phyloP scores from a whole-genome alignment of 768 basidiomycete genomes.

The Calocera viscosa region DNA sequence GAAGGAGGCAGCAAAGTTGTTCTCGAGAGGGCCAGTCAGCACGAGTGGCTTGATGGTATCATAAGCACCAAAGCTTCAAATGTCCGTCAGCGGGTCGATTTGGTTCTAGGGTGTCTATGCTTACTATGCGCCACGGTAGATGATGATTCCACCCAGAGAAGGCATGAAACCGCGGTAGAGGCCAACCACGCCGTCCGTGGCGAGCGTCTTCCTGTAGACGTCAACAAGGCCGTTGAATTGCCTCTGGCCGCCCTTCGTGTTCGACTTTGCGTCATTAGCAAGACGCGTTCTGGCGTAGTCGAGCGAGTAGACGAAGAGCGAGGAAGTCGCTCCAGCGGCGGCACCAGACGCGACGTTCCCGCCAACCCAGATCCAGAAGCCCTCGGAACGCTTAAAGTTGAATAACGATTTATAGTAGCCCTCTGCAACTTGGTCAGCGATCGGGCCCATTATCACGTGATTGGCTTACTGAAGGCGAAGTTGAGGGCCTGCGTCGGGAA shows the following conservation, averaged over 20 bases:
- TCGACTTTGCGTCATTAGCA: conserved; percentile 32
- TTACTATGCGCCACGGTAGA: conserved; percentile 37
- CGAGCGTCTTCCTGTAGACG: conserved; percentile 35
- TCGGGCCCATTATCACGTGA: neutral
- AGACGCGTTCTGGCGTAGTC: conserved; percentile 37
- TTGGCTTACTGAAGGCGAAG: conserved; percentile 32
- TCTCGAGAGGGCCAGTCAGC: conserved; percentile 30
- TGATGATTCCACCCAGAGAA: conserved; percentile 32
- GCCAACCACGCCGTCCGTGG: conserved; percentile 32
- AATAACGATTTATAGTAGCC: conserved; percentile 33
- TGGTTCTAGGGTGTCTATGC: conserved; percentile 12
- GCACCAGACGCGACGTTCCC: conserved; percentile 36
- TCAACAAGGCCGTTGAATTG: conserved; percentile 35
- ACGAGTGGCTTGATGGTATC: conserved; percentile 31
- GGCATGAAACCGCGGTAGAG: conserved; percentile 36
- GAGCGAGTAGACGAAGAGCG: conserved; percentile 37
- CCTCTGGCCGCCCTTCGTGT: conserved; percentile 29
- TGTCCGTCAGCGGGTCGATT: neutral
- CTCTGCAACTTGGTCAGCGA: conserved; percentile 16
- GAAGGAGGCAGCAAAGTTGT: conserved; percentile 34
- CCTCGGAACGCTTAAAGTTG: conserved; percentile 29
- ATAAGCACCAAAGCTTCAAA: conserved; percentile 33
- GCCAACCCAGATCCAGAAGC: conserved; percentile 30
- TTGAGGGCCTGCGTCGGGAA: conserved; percentile 38
- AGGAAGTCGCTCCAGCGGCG: conserved; percentile 33